Evolutionary conservation across 805 yeast species (phyloP).

Genomic region (Candida succiphila): DNA sequence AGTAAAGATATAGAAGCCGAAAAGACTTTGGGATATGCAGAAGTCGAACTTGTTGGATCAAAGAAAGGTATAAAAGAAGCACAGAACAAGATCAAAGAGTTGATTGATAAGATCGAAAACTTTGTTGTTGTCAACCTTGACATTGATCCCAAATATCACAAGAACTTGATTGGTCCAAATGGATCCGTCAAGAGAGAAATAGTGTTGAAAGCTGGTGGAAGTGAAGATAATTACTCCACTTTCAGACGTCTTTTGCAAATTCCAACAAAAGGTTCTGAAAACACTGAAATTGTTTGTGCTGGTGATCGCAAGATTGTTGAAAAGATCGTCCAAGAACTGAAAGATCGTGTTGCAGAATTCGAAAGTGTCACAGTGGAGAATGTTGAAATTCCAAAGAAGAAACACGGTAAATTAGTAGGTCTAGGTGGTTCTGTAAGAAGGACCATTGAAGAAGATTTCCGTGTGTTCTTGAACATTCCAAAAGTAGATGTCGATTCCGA

Average conservation of each 20-base stretch:
- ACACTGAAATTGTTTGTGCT: slow-evolving; percentile 47
- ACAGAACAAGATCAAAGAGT: slow-evolving; percentile 44
- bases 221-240: slow-evolving; percentile 34
- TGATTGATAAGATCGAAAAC: slow-evolving; percentile 60
- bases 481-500: slow-evolving; percentile 40
- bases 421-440: slow-evolving; percentile 71
- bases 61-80: slow-evolving; percentile 69
- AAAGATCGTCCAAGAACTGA: slow-evolving; percentile 51
- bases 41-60: slow-evolving; percentile 70
- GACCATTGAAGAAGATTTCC: slow-evolving; percentile 57
- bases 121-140: slow-evolving; percentile 44
- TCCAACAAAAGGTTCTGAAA: slow-evolving; percentile 58
- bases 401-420: slow-evolving; percentile 73
- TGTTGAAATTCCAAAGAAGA: slow-evolving; percentile 55
- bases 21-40: slow-evolving; percentile 40
- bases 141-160: slow-evolving; percentile 68
- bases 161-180: slow-evolving; percentile 66
- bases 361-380: slow-evolving; percentile 49
- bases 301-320: slow-evolving; percentile 75
- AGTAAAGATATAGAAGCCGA: slow-evolving; percentile 34
- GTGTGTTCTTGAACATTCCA: slow-evolving; percentile 61
- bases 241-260: slow-evolving; percentile 51
- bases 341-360: slow-evolving; percentile 50
- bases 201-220: slow-evolving; percentile 69
- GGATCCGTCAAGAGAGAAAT: slow-evolving; percentile 70